Evolutionary conservation across 2,329 filamentous ascomycete genomes (phyloP).

Genomic region (Colletotrichum spinosum): DNA sequence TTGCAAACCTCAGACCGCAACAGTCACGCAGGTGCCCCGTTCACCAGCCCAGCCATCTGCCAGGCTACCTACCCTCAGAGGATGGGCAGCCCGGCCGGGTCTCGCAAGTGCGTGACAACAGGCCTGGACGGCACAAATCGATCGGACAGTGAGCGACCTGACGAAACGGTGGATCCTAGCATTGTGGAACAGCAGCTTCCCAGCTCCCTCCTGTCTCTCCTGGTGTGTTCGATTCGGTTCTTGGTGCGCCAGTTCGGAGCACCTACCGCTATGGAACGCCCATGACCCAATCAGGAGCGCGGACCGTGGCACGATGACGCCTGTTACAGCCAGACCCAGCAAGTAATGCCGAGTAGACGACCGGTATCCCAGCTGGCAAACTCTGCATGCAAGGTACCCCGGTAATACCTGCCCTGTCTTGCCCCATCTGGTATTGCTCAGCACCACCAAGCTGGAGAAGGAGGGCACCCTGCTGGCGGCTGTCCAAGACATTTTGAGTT

Average conservation of each 20-base stretch:
- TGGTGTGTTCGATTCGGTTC: too few species aligned
- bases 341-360: constrained; percentile 23
- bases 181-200: not conserved
- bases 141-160: not conserved
- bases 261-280: not conserved
- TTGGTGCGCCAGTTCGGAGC: not conserved
- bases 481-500: too few species aligned
- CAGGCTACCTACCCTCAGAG: too few species aligned
- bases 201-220: too few species aligned
- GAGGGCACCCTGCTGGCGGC: too few species aligned
- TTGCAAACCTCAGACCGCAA: constrained; percentile 12
- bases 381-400: constrained; percentile 34
- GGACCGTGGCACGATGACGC: constrained; percentile 30
- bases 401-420: constrained; percentile 26
- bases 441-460: too few species aligned
- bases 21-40: constrained; percentile 14
- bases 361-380: constrained; percentile 14
- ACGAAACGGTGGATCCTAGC: not conserved
- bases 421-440: not conserved
- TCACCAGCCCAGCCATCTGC: not conserved
- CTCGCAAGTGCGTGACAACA: too few species aligned
- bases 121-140: not conserved
- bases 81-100: too few species aligned
- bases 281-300: constrained; percentile 18
- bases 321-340: constrained; percentile 2